A percentile compares a stretch with the other conserved stretches of the same genome.
phyloP scores from a whole-genome alignment of 75 land plant genomes.

The Sequoiadendron giganteum region DNA sequence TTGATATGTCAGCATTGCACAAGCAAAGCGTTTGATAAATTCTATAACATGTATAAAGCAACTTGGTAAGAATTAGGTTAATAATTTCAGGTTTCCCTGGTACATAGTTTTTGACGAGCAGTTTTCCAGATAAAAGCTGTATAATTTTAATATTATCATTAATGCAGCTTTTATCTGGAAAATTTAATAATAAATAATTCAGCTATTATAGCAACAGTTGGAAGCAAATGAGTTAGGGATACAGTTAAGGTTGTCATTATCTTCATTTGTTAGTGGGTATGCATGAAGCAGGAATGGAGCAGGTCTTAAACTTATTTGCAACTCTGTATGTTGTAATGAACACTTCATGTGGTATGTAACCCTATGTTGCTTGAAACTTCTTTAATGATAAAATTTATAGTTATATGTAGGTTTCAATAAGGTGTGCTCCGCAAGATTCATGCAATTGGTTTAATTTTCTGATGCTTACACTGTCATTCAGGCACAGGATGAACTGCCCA shows the following conservation, averaged over 20 bases:
- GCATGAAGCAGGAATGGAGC: slow-evolving; percentile 42
- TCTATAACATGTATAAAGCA: slow-evolving; percentile 64
- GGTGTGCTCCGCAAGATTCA: not conserved
- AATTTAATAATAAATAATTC: not conserved
- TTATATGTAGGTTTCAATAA: not conserved
- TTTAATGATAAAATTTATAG: not conserved
- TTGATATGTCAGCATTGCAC: slow-evolving; percentile 57
- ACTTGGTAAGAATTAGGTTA: slow-evolving; percentile 45
- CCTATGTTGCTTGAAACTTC: not conserved
- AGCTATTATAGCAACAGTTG: not conserved
- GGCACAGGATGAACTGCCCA: slow-evolving; percentile 70
- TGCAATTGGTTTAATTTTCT: not conserved
- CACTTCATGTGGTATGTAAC: slow-evolving; percentile 55
- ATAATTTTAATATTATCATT: not conserved
- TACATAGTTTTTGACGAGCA: not conserved
- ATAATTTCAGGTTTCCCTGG: not conserved
- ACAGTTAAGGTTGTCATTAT: not conserved
- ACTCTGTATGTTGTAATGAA: slow-evolving; percentile 65
- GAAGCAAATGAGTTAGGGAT: not conserved
- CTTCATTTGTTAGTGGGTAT: not conserved
- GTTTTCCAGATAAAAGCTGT: not conserved
- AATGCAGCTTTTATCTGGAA: not conserved
- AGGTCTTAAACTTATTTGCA: slow-evolving; percentile 49
- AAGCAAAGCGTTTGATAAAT: slow-evolving; percentile 64
- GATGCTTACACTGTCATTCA: slow-evolving; percentile 15